Evolutionary conservation across 2,329 filamentous ascomycete genomes (phyloP), one percentile per base, ranked within the genome.

Genomic region (Colletotrichum sojae): DNA sequence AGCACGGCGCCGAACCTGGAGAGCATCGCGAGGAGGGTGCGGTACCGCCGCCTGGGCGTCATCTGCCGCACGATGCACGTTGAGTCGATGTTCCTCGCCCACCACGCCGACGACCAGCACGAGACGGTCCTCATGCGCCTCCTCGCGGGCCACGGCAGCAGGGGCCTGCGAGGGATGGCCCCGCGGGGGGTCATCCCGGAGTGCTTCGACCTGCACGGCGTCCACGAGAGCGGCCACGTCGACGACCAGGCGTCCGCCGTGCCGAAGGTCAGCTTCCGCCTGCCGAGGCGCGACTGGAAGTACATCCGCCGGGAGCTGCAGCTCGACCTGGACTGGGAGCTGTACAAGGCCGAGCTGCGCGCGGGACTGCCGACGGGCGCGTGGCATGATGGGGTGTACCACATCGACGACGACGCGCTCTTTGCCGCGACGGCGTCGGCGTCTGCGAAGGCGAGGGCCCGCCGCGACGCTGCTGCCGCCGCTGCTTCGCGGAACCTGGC

Each of bases 51-150:
- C 0, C 79, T 98, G 1, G 95, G 92, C 1, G 76, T 74, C 15
- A 84, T 86, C 8, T 94, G 92, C 76, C 78, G 79, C 16, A 77
- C 81, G 1, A 73, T 82, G 6, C 77, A 81, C 0, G 87, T 92
- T 4, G 80, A 79, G 5, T 88, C 88, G 20, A 78, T 98, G 2
- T 86, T 98, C 46, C 83, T 97, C 31, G 96, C 91, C 4, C 96
- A 99, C 77, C 96, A 99, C 77, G 84, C 88, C 71, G 95, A 98
- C 75, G 96, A 99, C 75, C 94, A 96, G 76, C 92, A 94, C 64
- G 96, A 99, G 81, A 98, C 95, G 0, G 86, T 97, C 4, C 81
- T 98, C 56, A 92, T 94, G 90, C 88, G 96, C 49, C 79, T 98
- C 43, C 80, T 91, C 9, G 83, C 84, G 3, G 90, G 91, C 0